A percentile compares a stretch with the other conserved stretches of the same genome.
Conservation (phyloP, 2,329 filamentous ascomycete genomes). For the Apiospora phragmitis region DNA sequence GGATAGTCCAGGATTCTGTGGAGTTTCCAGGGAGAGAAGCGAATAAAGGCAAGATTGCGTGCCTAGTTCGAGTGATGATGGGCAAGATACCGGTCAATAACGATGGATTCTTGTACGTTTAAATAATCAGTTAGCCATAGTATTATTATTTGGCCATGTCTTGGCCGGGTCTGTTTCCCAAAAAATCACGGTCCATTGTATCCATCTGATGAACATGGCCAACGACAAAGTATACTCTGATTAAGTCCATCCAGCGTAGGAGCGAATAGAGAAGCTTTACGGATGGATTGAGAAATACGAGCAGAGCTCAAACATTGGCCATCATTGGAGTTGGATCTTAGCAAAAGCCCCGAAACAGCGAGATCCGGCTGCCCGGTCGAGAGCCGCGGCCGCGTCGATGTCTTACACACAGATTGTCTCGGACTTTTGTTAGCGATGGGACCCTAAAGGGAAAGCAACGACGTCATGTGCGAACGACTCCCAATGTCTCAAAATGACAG, state of each 20-base stretch:
- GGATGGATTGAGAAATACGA: not conserved
- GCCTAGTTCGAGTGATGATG: not conserved
- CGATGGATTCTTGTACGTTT: not conserved
- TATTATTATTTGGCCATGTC: not conserved
- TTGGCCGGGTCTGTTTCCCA: not conserved
- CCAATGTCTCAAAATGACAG: not conserved
- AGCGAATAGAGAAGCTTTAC: not conserved
- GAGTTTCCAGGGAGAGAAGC: not conserved
- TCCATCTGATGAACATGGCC: not conserved
- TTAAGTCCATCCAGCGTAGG: not conserved
- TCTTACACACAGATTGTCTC: constrained; percentile 1
- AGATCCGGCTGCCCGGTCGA: not conserved
- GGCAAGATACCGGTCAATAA: not conserved
- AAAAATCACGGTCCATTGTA: not conserved
- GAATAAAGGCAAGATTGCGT: not conserved
- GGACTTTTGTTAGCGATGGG: not conserved
- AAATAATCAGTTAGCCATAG: not conserved
- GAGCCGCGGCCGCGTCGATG: not conserved
- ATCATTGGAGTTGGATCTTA: not conserved
- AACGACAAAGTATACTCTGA: not conserved
- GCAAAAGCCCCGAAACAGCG: not conserved
- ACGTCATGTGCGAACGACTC: not conserved
- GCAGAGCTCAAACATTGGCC: not conserved
- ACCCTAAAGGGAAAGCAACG: not conserved
- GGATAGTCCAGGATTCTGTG: not conserved